Evolutionary conservation across 805 yeast genomes (phyloP).

Genomic region (Yamadazyma phyllophila): DNA sequence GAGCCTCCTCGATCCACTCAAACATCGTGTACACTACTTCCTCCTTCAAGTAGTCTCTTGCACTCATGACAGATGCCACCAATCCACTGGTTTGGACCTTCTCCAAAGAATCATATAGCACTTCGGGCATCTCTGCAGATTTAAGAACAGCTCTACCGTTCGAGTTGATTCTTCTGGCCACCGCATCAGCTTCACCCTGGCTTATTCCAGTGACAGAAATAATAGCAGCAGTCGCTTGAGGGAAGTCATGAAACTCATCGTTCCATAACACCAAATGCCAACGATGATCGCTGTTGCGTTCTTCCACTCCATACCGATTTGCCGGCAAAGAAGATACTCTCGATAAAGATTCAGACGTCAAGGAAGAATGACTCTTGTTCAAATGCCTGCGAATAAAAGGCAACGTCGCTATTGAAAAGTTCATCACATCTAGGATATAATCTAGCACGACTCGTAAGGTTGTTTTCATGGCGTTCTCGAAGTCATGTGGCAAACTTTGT

Average conservation of each 20-base stretch:
- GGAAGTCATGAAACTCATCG: constrained; percentile 68
- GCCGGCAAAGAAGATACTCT: constrained; percentile 31
- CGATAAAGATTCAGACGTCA: constrained; percentile 27
- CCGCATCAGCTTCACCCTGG: constrained; percentile 25
- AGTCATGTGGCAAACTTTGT: constrained; percentile 9
- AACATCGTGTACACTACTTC: constrained; percentile 44
- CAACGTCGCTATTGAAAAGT: constrained; percentile 36
- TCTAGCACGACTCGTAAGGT: constrained; percentile 39
- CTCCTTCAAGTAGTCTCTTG: constrained; percentile 51
- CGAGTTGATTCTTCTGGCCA: constrained; percentile 47
- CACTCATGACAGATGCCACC: constrained; percentile 53
- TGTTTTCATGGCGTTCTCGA: constrained; percentile 18
- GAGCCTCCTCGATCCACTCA: constrained; percentile 51
- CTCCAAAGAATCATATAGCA: constrained; percentile 32
- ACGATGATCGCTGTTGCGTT: constrained; percentile 27
- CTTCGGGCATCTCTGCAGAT: constrained; percentile 21
- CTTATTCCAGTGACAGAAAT: constrained; percentile 27
- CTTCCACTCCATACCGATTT: constrained; percentile 28
- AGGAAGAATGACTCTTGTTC: constrained; percentile 20
- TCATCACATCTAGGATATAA: constrained; percentile 43
- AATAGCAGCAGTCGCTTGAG: constrained; percentile 52
- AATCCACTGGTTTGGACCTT: constrained; percentile 48
- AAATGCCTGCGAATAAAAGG: constrained; percentile 36
- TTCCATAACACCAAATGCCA: constrained; percentile 68
- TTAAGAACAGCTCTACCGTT: constrained; percentile 51